A percentile compares a stretch with the other conserved stretches of the same genome.
These are phyloP conservation scores for Pneumocystis canis DNA, from an alignment of 1,139 yeast genomes.

Conservation along the genomic window DNA sequence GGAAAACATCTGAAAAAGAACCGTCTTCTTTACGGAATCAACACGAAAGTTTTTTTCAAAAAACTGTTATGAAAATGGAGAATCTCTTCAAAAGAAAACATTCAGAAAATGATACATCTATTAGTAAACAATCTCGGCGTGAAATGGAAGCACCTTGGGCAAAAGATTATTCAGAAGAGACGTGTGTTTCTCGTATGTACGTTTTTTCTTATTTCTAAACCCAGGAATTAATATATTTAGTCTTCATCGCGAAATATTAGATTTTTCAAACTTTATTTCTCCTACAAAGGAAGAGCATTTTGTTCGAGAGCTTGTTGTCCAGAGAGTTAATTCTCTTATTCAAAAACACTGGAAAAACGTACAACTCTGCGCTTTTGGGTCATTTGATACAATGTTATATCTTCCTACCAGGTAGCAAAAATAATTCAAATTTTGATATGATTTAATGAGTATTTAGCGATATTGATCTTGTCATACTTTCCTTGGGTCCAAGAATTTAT, in stretches of 20 bases:
- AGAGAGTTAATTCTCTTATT: slow-evolving; percentile 44
- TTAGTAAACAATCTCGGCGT: slow-evolving; percentile 21
- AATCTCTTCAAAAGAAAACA: slow-evolving; percentile 6
- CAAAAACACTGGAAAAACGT: slow-evolving; percentile 63
- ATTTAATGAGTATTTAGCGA: slow-evolving; percentile 28
- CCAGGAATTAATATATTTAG: slow-evolving; percentile 56
- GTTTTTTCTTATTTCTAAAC: slow-evolving; percentile 71
- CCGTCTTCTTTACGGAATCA: not conserved
- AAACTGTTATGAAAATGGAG: slow-evolving; percentile 14
- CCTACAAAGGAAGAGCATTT: slow-evolving; percentile 67
- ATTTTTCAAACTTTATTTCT: slow-evolving; percentile 73
- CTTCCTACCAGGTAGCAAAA: slow-evolving; percentile 59
- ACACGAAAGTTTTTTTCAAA: slow-evolving; percentile 4
- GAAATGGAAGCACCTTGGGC: slow-evolving; percentile 16
- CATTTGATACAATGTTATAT: slow-evolving; percentile 86
- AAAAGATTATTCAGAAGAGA: slow-evolving; percentile 14
- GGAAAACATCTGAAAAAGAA: slow-evolving; percentile 13
- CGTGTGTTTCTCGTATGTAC: slow-evolving; percentile 13
- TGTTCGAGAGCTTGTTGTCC: slow-evolving; percentile 53
- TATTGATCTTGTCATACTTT: slow-evolving; percentile 81
- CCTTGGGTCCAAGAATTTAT: slow-evolving; percentile 40
- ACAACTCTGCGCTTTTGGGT: slow-evolving; percentile 79
- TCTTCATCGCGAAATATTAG: slow-evolving; percentile 76
- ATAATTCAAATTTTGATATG: not conserved
- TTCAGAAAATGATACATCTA: slow-evolving; percentile 19